A percentile compares a stretch with the other conserved stretches of the same genome.
Evolutionary conservation across 768 basidiomycete species (phyloP).

Genomic region (Kwoniella dejecticola): DNA sequence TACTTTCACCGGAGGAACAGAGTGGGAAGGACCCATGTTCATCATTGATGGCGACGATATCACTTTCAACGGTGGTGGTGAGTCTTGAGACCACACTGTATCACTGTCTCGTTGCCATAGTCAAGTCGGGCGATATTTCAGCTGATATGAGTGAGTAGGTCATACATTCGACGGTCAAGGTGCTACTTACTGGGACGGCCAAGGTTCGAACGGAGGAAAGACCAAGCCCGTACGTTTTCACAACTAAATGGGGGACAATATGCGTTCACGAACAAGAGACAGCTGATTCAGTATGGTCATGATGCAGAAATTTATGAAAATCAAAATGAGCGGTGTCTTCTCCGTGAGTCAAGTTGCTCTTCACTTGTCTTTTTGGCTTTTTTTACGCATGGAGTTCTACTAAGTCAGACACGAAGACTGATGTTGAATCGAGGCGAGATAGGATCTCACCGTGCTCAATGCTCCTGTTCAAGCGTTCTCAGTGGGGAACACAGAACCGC

Average conservation of each 20-base stretch:
- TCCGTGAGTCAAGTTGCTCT: slow-evolving; percentile 4
- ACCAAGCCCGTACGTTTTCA: slow-evolving; percentile 10
- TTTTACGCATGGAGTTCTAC: no score
- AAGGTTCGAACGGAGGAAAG: slow-evolving; percentile 15
- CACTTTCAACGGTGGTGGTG: slow-evolving; percentile 14
- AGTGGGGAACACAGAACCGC: background rate
- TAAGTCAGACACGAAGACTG: no score
- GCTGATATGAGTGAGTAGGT: background rate
- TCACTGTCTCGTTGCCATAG: background rate
- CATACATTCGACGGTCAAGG: slow-evolving; percentile 16
- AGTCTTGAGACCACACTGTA: background rate
- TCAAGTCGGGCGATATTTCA: background rate
- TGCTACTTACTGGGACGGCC: slow-evolving; percentile 7
- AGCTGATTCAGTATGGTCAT: no score
- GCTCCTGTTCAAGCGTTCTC: slow-evolving; percentile 10
- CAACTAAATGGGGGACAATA: background rate
- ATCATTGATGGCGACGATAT: slow-evolving; percentile 11
- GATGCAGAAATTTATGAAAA: slow-evolving; percentile 14
- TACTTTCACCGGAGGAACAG: slow-evolving; percentile 3
- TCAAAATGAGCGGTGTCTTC: slow-evolving; percentile 12
- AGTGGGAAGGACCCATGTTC: slow-evolving; percentile 21
- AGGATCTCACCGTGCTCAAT: slow-evolving; percentile 7
- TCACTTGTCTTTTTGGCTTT: background rate
- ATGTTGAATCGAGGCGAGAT: background rate
- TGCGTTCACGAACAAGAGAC: no score